phyloP scores from a whole-genome alignment of 139 green algal species.

The Spirogloea muscicola region DNA sequence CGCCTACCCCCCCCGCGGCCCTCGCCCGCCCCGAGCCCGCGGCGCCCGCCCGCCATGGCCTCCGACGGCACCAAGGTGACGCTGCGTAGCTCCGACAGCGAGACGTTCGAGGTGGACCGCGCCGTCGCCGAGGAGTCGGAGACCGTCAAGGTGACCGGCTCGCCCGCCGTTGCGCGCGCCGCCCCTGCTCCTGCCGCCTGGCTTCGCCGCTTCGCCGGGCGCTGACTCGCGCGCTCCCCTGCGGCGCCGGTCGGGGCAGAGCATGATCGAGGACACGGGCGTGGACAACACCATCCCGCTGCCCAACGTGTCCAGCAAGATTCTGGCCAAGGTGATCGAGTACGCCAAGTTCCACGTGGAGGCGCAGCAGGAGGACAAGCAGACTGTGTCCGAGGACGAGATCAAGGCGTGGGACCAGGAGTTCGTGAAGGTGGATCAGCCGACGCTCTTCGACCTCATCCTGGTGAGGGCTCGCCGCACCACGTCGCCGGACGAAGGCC shows the following conservation, averaged over 20 bases:
- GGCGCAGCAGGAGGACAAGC: slow-evolving; percentile 36
- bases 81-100: slow-evolving; percentile 51
- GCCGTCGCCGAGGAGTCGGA: slow-evolving; percentile 47
- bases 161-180: no score
- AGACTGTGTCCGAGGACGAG: slow-evolving; percentile 63
- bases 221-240: no score
- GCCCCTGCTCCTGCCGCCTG: no score
- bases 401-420: slow-evolving; percentile 88
- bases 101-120: slow-evolving; percentile 55
- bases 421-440: slow-evolving; percentile 97
- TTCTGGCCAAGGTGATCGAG: slow-evolving; percentile 81
- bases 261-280: slow-evolving; percentile 55
- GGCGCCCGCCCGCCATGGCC: no score
- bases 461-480: no score
- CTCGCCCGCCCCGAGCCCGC: no score
- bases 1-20: no score
- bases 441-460: slow-evolving; percentile 97
- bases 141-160: no score
- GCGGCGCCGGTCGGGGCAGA: no score
- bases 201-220: no score
- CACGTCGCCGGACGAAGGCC: no score
- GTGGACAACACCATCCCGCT: slow-evolving; percentile 50
- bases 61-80: no score
- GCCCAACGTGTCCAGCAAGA: slow-evolving; percentile 56
- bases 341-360: slow-evolving; percentile 95